phyloP scores from a whole-genome alignment of 352 stramenopile species.

The Phytophthora nicotianae region DNA sequence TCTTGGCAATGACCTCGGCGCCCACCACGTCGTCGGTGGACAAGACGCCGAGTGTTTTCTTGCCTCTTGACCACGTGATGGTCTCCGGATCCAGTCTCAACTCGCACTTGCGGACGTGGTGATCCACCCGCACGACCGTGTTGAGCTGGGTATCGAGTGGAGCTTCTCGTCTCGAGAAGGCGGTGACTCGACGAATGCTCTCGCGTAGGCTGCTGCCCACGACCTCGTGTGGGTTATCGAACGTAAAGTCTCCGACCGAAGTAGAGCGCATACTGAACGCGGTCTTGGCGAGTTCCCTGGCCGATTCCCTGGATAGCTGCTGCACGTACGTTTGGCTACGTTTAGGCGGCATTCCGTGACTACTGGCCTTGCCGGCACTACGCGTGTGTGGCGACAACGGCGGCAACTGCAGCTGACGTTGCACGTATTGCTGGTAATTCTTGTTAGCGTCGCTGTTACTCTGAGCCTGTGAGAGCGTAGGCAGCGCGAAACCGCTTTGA shows the following conservation, averaged over 20 bases:
- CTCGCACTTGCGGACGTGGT: slow-evolving; percentile 56
- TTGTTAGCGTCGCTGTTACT: slow-evolving; percentile 10
- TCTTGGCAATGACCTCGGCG: slow-evolving; percentile 46
- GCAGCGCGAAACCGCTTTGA: slow-evolving; percentile 32
- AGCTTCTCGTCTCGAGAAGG: slow-evolving; percentile 76
- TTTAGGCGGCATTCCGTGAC: slow-evolving; percentile 13
- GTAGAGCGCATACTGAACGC: slow-evolving; percentile 69
- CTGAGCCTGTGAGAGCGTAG: slow-evolving; percentile 21
- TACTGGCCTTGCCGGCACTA: slow-evolving; percentile 31
- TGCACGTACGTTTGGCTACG: slow-evolving; percentile 47
- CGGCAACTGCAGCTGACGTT: slow-evolving; percentile 70
- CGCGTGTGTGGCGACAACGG: slow-evolving; percentile 42
- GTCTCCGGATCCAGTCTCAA: slow-evolving; percentile 67
- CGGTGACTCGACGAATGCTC: slow-evolving; percentile 83
- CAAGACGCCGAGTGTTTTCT: slow-evolving; percentile 51
- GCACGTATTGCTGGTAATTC: slow-evolving; percentile 70
- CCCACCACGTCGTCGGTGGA: slow-evolving; percentile 82
- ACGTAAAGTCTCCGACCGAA: slow-evolving; percentile 77
- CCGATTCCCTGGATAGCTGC: slow-evolving; percentile 54
- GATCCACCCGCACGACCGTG: slow-evolving; percentile 41
- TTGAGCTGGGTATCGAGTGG: slow-evolving; percentile 70
- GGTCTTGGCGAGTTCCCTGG: slow-evolving; percentile 73
- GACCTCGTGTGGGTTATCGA: slow-evolving; percentile 66
- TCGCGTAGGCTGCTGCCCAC: slow-evolving; percentile 60
- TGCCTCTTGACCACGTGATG: slow-evolving; percentile 63